A percentile compares a stretch with the other conserved stretches of the same genome.
phyloP scores from a whole-genome alignment of 139 green algal species.

The Bryopsis sp. region DNA sequence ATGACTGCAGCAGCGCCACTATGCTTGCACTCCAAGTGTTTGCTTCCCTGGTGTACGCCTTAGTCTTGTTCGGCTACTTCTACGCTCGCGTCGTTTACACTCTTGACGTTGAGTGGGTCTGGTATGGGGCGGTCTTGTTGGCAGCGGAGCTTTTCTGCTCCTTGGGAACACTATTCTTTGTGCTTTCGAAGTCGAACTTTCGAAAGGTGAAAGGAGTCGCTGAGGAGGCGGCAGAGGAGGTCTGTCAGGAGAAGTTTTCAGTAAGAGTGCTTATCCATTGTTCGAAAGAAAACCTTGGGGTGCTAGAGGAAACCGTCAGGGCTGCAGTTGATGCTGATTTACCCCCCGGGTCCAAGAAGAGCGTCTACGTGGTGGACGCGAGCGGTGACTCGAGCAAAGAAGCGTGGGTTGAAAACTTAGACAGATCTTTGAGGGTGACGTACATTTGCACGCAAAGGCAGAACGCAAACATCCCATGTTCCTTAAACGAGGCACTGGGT shows the following conservation, averaged over 20 bases:
- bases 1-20: no score
- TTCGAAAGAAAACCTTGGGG: constrained; percentile 35
- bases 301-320: constrained; percentile 22
- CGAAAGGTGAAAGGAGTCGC: neutral
- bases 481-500: no score
- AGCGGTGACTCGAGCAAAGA: constrained; percentile 1
- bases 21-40: no score
- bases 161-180: neutral
- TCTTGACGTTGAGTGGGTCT: neutral
- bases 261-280: constrained; percentile 39
- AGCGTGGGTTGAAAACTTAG: constrained; percentile 8
- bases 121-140: neutral
- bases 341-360: constrained; percentile 19
- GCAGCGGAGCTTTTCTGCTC: neutral
- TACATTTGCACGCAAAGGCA: no score
- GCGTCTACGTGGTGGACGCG: constrained; percentile 22
- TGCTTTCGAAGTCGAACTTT: neutral
- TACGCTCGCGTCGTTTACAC: neutral
- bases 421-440: no score
- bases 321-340: constrained; percentile 18
- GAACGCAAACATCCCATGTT: no score
- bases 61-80: neutral
- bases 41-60: neutral
- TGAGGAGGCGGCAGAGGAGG: neutral
- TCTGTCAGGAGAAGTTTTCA: no score